phyloP scores from a whole-genome alignment of 2,329 filamentous ascomycete genomes.

The Colletotrichum abscissum region DNA sequence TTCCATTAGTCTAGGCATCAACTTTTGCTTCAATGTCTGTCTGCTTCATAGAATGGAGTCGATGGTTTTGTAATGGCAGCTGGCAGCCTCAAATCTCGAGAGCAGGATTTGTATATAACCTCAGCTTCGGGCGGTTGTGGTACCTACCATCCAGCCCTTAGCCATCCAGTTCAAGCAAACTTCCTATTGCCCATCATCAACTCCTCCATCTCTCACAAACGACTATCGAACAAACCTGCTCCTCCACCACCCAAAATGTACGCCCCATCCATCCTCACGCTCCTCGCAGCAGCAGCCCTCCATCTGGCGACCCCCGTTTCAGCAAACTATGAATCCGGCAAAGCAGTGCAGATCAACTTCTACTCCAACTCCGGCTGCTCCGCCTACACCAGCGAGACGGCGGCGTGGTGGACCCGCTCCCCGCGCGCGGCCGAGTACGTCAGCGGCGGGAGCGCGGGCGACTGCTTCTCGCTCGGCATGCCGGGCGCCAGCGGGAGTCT shows the following conservation, averaged over 20 bases:
- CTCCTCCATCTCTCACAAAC: background rate
- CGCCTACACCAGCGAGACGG: constrained; percentile 19
- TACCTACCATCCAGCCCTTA: background rate
- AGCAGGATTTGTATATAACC: background rate
- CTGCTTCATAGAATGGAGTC: background rate
- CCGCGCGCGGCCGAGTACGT: constrained; percentile 2
- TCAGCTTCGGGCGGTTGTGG: background rate
- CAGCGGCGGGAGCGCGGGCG: background rate
- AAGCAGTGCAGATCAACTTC: constrained; percentile 18
- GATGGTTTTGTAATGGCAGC: background rate
- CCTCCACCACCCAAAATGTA: background rate
- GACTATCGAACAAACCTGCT: too few relatives aligned
- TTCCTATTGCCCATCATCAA: background rate
- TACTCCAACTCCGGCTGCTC: constrained; percentile 19
- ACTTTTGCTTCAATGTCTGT: background rate
- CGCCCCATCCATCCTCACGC: background rate
- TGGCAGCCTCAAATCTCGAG: too few relatives aligned
- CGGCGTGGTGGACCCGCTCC: constrained; percentile 8
- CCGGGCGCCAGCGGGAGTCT: constrained; percentile 12
- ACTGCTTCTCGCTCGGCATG: constrained; percentile 17
- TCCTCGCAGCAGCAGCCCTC: background rate
- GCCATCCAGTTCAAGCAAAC: background rate
- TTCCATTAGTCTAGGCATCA: background rate
- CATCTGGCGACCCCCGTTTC: background rate
- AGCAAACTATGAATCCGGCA: constrained; percentile 12